Base-by-base conservation (phyloP, 345 rosid genomes). In the Citrus australasica region DNA sequence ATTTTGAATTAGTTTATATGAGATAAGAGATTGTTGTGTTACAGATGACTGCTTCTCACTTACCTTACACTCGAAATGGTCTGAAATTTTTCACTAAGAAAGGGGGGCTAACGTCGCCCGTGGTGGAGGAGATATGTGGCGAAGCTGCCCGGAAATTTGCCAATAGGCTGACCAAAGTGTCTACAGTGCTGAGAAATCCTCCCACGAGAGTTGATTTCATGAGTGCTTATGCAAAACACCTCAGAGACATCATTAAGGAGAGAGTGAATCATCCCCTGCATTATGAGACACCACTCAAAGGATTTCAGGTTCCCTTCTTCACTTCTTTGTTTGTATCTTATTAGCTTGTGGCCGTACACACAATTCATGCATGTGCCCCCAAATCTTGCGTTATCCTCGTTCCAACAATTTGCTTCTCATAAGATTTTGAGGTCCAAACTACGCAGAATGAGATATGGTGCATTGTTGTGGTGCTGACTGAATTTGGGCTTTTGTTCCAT, bases 11-110 rank as follows among this genome's bases (percentile, higher is more conserved):
- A 46, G 51, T 46, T 46, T 46, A 42, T 42, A 42, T 16, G 56
- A 51, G 56, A 51, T 16, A 13, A 16, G 58, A 19, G 13, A 13
- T 16, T 40, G n/a, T 55, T 75, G 61, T 62, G 73, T 78, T 78
- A 75, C 78, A 92, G 95, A 91, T 93, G 98, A 95, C 98, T 2
- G 98, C 99, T 25, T 95, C 99, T 74, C 99, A 95, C 87, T 87
- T 93, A 74, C 98, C 99, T 16, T 91, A 92, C 81, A 92, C 99
- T 46, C 85, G 98, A 9, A 95, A 95, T 37, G 99, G 99, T 7
- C 87, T 93, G 35, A 93, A 95, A 77, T 93, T 93, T 76, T 95
- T 95, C 82, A 93, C 98, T 1, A 92, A 85, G 88, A 91, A 76
- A 82, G 97, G 99, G n/a, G 99, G 98, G 42, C 76, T 95, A 74